Base-by-base conservation (phyloP, 169 alveolate genomes). In the Sarcocystis neurona region DNA sequence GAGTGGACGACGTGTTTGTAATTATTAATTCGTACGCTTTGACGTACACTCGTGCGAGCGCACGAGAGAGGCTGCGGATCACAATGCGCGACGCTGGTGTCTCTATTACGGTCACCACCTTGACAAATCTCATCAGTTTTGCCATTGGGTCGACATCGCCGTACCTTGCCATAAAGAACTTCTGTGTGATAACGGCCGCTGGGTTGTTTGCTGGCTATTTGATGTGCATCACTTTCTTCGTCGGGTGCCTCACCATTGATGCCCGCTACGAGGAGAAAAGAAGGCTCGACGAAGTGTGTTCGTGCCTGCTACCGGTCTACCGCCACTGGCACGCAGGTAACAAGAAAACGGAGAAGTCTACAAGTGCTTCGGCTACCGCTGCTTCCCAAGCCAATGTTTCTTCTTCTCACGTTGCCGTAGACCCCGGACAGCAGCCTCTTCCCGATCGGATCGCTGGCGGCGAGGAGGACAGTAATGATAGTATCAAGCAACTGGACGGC, bases 1-100 rank as follows among this genome's bases (percentile, higher is more conserved):
- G 97, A 27, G 94, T 95, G 30, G 97, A 95, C 66, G 96, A 95
- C 50, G 93, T 94, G 1, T 94, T 94, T 84, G 97, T 95, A 27
- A 92, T 95, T 2, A 70, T 95, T 70, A 94, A 95, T 89, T 93
- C 96, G 0, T 95, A 93, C 60, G 89, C 95, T 0, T 90, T 95
- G 79, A 88, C 96, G 12, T 94, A 90, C 68, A 94, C 93, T 80
- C 82, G 92, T 63, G 93, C 94, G 39, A 92, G 91, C 72, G 95
- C 96, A 37, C 94, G 91, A 34, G 94, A 93, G 47, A 90, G 96
- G 77, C 89, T 95, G 74, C 95, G 90, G 77, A 86, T 93, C 72
- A 92, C 96, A 60, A 60, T 95, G 48, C 93, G 93, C 72, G 97
- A 95, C 47, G 89, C 95, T 50, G 97, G 97, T 6, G 72, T 95